Conservation (phyloP, 805 yeast genomes). For the Lipomyces yamadae region DNA sequence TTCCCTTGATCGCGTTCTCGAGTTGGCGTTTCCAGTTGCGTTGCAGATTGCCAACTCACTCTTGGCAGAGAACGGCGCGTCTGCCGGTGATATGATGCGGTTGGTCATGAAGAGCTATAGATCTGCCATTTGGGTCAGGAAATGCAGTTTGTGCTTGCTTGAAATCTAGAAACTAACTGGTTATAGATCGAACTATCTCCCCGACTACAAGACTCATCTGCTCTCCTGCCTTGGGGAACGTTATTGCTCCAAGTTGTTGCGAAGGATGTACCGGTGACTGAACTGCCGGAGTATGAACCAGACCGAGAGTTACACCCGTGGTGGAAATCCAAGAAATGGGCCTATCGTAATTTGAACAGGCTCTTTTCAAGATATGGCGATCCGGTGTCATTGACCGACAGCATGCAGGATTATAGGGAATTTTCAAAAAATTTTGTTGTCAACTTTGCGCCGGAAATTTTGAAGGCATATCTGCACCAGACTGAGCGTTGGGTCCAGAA, state of each 20-base stretch:
- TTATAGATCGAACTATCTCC: constrained; percentile 68
- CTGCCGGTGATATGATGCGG: constrained; percentile 74
- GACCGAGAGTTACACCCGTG: constrained; percentile 61
- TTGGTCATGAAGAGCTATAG: constrained; percentile 76
- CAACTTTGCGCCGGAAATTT: constrained; percentile 73
- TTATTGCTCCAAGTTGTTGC: constrained; percentile 73
- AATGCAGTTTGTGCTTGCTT: not conserved
- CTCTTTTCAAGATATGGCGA: constrained; percentile 54
- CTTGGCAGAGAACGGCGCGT: constrained; percentile 49
- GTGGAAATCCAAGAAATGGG: constrained; percentile 87
- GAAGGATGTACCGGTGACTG: constrained; percentile 60
- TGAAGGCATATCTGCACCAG: constrained; percentile 65
- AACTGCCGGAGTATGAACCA: constrained; percentile 56
- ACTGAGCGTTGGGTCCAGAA: constrained; percentile 75
- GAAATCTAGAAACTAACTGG: not conserved
- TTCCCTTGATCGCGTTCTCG: constrained; percentile 59
- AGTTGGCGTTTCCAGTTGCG: constrained; percentile 66
- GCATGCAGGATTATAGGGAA: constrained; percentile 56
- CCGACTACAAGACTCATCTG: constrained; percentile 59
- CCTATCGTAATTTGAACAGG: constrained; percentile 75
- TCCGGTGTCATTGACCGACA: constrained; percentile 36
- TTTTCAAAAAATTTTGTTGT: constrained; percentile 61
- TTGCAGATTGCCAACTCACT: constrained; percentile 66
- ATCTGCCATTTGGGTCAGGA: constrained; percentile 57
- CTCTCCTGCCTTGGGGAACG: constrained; percentile 69